Evolutionary conservation across 1,284 basidiomycete genomes (phyloP), one percentile per base, ranked within the genome.

Genomic region (Spongiforma sp.): DNA sequence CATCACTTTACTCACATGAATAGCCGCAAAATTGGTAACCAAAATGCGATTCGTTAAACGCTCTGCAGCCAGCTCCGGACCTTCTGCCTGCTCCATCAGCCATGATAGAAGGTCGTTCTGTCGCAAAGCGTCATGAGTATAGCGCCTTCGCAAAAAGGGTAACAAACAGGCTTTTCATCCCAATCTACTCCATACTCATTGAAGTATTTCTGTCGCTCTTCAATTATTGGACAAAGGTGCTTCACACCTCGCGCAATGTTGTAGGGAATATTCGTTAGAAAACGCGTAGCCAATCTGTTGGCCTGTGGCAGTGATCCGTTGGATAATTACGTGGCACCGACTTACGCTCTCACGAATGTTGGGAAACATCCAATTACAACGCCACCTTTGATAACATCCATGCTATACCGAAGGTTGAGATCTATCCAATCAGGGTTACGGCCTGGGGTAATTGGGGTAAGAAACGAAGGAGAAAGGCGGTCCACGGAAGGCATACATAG

Each of bases 331-430:
- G 19, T 1, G n/a, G 7, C 9, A 54, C 8, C 11, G 39, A 64
- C 79, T 62, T 68, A 83, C 84, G 78, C 73, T 64, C 76, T 78
- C 39, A 84, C 59, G 50, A 81, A 74, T 1, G 64, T 65, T 0
- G 83, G 84, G 55, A 81, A 79, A 3, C 78, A 14, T 14, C 70
- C 68, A 55, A 85, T 67, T 8, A 73, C 65, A 8, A 36, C 4
- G 0, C 70, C 73, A 34, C 63, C 71, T 53, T 69, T 72, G 7
- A 77, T 33, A 10, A 82, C 68, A 50, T 77, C 72, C 9, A 76
- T 10, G 0, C 80, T 72, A 58, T 73, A 79, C 8, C 67, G 61
- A 4, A 79, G 73, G 58, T 75, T 80, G 15, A 83, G 69, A 19
- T 75, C 69, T 21, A 75, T 68, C 65, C 75, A 83, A 17, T 80